Conservation (phyloP, 2,329 filamentous ascomycete genomes). For the Monosporascus cannonballus region DNA sequence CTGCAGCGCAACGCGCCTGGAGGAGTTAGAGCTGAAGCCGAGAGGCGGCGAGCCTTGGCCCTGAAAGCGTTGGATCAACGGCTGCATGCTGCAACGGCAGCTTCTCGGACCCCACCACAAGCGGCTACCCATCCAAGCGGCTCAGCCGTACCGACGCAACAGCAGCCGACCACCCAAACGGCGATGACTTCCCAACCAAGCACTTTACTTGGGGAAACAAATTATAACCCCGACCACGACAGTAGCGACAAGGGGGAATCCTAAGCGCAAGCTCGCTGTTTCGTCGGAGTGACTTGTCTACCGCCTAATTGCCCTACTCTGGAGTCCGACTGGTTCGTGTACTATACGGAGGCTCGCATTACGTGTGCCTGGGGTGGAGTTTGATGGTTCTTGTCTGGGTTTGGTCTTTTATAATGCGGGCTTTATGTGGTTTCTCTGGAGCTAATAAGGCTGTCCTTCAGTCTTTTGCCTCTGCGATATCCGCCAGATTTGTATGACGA, state of each 20-base stretch:
- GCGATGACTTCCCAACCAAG: constrained; percentile 50
- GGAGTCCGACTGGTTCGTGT: neutral
- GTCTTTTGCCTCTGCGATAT: too few species aligned
- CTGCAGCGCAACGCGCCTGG: constrained; percentile 52
- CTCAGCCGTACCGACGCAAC: constrained; percentile 52
- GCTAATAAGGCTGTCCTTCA: neutral
- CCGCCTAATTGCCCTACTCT: neutral
- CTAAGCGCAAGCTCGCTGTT: constrained; percentile 3
- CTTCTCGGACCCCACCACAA: constrained; percentile 31
- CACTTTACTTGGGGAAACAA: constrained; percentile 62
- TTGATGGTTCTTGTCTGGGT: neutral
- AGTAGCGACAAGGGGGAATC: constrained; percentile 27
- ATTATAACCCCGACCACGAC: constrained; percentile 61
- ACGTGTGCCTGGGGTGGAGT: neutral
- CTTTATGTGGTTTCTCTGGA: neutral
- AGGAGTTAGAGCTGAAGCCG: constrained; percentile 81
- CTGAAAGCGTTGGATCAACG: constrained; percentile 89
- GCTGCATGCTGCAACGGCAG: constrained; percentile 69
- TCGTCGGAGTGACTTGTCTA: neutral
- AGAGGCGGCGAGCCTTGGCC: constrained; percentile 80
- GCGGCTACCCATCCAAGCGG: constrained; percentile 42
- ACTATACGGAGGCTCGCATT: neutral
- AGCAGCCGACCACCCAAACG: constrained; percentile 47
- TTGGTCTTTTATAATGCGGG: neutral
- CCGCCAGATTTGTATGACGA: neutral